A percentile compares a stretch with the other conserved stretches of the same genome.
These are phyloP conservation scores for Tolypocladium pustulatum DNA, from an alignment of 2,329 filamentous ascomycete genomes.

Conservation along the genomic window DNA sequence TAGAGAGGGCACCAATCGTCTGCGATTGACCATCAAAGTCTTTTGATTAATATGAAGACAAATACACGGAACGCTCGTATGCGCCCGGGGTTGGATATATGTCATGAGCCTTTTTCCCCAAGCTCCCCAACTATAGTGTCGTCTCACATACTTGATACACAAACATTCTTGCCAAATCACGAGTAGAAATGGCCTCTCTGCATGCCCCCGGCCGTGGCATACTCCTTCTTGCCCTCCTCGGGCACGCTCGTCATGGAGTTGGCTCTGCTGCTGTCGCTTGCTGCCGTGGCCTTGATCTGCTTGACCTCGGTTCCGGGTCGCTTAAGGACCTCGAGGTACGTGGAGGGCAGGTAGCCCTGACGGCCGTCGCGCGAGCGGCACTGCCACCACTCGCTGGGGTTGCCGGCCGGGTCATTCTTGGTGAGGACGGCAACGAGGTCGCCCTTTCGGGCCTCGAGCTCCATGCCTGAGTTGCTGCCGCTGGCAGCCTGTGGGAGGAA, in stretches of 20 bases:
- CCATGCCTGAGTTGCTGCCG: constrained; percentile 49
- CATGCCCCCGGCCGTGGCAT: constrained; percentile 43
- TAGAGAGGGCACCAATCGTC: not conserved
- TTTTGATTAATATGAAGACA: not conserved
- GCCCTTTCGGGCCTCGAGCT: constrained; percentile 86
- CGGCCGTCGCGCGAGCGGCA: constrained; percentile 84
- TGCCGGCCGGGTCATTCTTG: constrained; percentile 86
- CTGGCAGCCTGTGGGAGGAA: constrained; percentile 61
- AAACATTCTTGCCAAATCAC: constrained; percentile 15
- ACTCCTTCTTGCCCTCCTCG: constrained; percentile 38
- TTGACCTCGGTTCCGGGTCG: constrained; percentile 40
- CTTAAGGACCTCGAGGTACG: constrained; percentile 71
- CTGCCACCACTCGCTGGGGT: constrained; percentile 93
- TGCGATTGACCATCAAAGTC: not conserved
- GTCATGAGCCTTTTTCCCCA: not conserved
- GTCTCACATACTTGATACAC: not conserved
- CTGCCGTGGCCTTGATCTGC: constrained; percentile 38
- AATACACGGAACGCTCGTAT: not conserved
- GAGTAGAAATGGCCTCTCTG: constrained; percentile 50
- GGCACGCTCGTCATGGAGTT: constrained; percentile 39
- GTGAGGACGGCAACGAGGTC: constrained; percentile 89
- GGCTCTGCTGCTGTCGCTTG: constrained; percentile 34
- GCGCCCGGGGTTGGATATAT: not conserved
- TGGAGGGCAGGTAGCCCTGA: constrained; percentile 83
- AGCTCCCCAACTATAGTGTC: not conserved